These are phyloP conservation scores for Stachybotrys chartarum DNA, from an alignment of 2,329 filamentous ascomycete genomes.

Conservation along the genomic window DNA sequence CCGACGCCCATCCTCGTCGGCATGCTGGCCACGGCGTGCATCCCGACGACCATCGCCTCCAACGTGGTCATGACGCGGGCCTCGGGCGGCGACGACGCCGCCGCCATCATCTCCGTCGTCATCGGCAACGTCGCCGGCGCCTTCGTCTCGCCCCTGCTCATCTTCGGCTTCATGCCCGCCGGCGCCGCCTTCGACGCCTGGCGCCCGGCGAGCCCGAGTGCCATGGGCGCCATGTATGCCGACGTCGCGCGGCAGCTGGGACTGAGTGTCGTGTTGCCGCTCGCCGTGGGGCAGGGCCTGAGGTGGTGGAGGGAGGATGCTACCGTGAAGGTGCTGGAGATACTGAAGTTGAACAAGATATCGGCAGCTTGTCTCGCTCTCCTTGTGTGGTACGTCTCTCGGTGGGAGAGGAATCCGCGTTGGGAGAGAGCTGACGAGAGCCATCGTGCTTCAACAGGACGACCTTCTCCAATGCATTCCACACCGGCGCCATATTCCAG, in stretches of 20 bases:
- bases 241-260: conserved; percentile 63
- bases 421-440: no score
- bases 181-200: conserved; percentile 48
- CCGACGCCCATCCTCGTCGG: conserved; percentile 60
- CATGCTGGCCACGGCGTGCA: conserved; percentile 58
- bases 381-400: conserved; percentile 34
- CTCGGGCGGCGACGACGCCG: conserved; percentile 60
- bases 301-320: conserved; percentile 42
- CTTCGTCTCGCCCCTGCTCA: conserved; percentile 58
- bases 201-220: conserved; percentile 42
- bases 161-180: conserved; percentile 52
- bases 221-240: conserved; percentile 55
- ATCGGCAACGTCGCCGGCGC: conserved; percentile 63
- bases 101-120: conserved; percentile 60
- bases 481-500: conserved; percentile 51
- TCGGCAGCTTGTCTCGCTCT: conserved; percentile 40
- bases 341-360: conserved; percentile 43
- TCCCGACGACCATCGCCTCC: conserved; percentile 65
- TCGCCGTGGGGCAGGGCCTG: conserved; percentile 54
- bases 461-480: conserved; percentile 60
- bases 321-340: conserved; percentile 46
- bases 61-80: conserved; percentile 69
- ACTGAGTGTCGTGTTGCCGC: conserved; percentile 57
- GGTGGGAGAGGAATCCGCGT: no score
- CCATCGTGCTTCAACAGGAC: conserved; percentile 38